phyloP scores from a whole-genome alignment of 257 asterid genomes.

The Nicotiana tomentosiformis region DNA sequence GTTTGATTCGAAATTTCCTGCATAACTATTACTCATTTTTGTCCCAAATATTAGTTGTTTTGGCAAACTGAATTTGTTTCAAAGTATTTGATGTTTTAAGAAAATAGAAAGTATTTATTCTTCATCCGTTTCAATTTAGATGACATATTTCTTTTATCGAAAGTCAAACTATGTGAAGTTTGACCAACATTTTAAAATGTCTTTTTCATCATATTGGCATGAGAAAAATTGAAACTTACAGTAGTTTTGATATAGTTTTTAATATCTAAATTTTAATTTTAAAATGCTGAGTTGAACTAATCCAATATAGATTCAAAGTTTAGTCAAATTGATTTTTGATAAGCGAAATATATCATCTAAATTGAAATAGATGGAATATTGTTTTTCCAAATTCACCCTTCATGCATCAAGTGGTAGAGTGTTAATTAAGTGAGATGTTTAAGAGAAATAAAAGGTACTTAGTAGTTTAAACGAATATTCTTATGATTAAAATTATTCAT shows the following conservation, averaged over 20 bases:
- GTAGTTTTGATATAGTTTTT: no score
- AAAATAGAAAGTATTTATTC: neutral
- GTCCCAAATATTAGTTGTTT: neutral
- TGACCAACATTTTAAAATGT: no score
- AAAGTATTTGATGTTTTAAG: neutral
- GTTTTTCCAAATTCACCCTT: neutral
- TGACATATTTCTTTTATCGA: no score
- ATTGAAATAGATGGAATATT: neutral
- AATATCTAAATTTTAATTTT: no score
- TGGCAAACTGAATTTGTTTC: neutral
- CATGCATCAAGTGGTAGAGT: neutral
- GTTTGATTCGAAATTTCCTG: neutral
- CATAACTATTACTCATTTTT: neutral
- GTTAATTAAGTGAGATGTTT: neutral
- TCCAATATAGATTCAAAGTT: no score
- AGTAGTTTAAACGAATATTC: neutral
- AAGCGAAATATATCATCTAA: no score
- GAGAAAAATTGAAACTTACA: no score
- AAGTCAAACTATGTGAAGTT: no score
- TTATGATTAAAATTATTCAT: neutral
- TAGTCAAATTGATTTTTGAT: neutral
- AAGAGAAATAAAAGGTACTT: neutral
- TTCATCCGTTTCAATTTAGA: no score
- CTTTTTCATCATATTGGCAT: no score
- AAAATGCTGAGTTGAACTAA: no score